Evolutionary conservation across 495 filamentous ascomycete genomes (phyloP).

Genomic region (Hapsidospora chrysogenum): DNA sequence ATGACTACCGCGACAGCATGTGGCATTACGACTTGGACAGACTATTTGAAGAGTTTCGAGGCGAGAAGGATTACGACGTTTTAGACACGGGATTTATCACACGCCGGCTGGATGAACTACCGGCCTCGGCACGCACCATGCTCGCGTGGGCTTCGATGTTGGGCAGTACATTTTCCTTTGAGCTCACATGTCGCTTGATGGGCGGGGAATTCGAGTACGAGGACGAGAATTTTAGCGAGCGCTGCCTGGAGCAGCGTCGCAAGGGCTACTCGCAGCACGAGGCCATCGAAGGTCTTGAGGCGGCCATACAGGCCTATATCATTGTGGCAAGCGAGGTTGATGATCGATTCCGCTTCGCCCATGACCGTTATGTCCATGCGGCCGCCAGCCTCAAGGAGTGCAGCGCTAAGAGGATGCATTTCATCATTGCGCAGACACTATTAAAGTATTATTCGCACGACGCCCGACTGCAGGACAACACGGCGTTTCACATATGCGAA

Average conservation of each 20-base stretch:
- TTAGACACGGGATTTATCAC: slow-evolving; percentile 66
- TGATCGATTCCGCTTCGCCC: slow-evolving; percentile 58
- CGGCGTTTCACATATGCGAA: slow-evolving; percentile 60
- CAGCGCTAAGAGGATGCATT: slow-evolving; percentile 68
- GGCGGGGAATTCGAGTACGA: slow-evolving; percentile 44
- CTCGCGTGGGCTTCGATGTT: slow-evolving; percentile 75
- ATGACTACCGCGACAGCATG: slow-evolving; percentile 57
- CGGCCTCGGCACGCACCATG: slow-evolving; percentile 52
- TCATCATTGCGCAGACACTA: slow-evolving; percentile 62
- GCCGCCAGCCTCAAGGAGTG: slow-evolving; percentile 52
- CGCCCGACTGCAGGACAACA: slow-evolving; percentile 41
- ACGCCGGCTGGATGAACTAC: slow-evolving; percentile 58
- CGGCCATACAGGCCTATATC: slow-evolving; percentile 58
- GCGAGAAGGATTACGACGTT: slow-evolving; percentile 57
- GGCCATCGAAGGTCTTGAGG: slow-evolving; percentile 60
- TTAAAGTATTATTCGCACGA: slow-evolving; percentile 49
- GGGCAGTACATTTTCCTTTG: slow-evolving; percentile 66
- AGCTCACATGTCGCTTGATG: slow-evolving; percentile 59
- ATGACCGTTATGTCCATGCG: slow-evolving; percentile 70
- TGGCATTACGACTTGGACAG: slow-evolving; percentile 79
- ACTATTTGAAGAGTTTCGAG: slow-evolving; percentile 67
- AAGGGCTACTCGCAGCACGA: slow-evolving; percentile 27
- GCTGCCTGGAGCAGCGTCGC: slow-evolving; percentile 5
- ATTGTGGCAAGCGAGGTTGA: slow-evolving; percentile 60
- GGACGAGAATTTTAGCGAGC: slow-evolving; percentile 14